Evolutionary conservation across 192 early-diverging fungal genomes (phyloP).

Genomic region (Neocallimastix lanati): DNA sequence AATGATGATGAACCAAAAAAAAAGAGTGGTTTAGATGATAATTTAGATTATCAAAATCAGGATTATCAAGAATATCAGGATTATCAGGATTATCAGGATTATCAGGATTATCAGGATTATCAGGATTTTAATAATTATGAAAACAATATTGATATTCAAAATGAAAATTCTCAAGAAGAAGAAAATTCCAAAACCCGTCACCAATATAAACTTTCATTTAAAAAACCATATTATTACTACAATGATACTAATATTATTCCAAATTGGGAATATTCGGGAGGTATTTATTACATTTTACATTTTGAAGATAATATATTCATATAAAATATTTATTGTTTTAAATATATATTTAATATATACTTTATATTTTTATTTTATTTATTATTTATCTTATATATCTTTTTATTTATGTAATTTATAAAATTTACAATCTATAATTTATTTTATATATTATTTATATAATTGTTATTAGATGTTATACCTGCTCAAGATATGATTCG

Average conservation of each 20-base stretch:
- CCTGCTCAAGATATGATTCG: not conserved
- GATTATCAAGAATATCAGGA: too few relatives aligned
- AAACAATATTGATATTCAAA: not conserved
- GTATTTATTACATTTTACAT: too few relatives aligned
- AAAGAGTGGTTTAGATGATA: not conserved
- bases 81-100: too few relatives aligned
- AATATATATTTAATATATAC: too few relatives aligned
- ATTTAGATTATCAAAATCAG: not conserved
- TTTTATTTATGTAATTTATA: too few relatives aligned
- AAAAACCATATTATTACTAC: not conserved
- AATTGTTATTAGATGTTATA: not conserved
- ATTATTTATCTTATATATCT: too few relatives aligned
- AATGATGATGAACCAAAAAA: not conserved
- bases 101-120: too few relatives aligned
- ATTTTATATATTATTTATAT: not conserved
- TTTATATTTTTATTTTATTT: too few relatives aligned
- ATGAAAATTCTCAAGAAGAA: not conserved
- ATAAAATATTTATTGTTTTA: too few relatives aligned
- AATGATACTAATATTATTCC: not conserved
- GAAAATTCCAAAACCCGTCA: not conserved
- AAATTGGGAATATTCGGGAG: not conserved
- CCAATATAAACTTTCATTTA: not conserved
- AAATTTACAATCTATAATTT: too few relatives aligned
- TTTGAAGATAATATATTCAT: too few relatives aligned
- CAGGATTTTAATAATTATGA: not conserved